Evolutionary conservation across 768 basidiomycete species (phyloP).

Genomic region (Gloeopeniophorella convolvens): DNA sequence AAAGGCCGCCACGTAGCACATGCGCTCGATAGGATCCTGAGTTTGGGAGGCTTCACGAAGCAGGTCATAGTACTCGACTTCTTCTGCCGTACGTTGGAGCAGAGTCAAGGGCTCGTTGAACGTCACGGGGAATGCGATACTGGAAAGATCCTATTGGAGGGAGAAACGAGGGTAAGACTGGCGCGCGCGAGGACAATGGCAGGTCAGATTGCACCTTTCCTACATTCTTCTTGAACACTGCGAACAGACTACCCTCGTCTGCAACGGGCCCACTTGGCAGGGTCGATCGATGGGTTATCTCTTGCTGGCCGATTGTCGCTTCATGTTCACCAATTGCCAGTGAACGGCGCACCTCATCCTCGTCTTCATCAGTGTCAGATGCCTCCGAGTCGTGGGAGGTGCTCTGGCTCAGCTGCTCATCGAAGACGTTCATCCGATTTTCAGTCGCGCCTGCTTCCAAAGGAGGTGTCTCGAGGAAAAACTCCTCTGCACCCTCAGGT

Average conservation of each 20-base stretch:
- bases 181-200: constrained; percentile 1
- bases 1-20: constrained; percentile 77
- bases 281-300: constrained; percentile 43
- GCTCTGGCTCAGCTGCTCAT: constrained; percentile 36
- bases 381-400: constrained; percentile 46
- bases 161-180: constrained; percentile 1
- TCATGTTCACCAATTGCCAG: constrained; percentile 8
- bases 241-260: constrained; percentile 78
- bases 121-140: constrained; percentile 77
- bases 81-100: constrained; percentile 76
- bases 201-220: constrained; percentile 55
- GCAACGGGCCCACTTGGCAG: constrained; percentile 55
- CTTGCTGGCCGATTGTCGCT: background rate
- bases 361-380: constrained; percentile 43
- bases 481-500: constrained; percentile 62
- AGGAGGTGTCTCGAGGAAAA: constrained; percentile 37
- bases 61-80: constrained; percentile 70
- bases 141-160: constrained; percentile 68
- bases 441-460: constrained; percentile 22
- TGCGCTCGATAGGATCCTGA: constrained; percentile 54
- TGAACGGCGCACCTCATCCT: constrained; percentile 15
- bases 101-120: constrained; percentile 88
- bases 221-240: constrained; percentile 81
- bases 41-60: constrained; percentile 57
- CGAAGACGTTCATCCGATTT: constrained; percentile 32